Conservation (phyloP, 306 rosid species). For the Geum urbanum region DNA sequence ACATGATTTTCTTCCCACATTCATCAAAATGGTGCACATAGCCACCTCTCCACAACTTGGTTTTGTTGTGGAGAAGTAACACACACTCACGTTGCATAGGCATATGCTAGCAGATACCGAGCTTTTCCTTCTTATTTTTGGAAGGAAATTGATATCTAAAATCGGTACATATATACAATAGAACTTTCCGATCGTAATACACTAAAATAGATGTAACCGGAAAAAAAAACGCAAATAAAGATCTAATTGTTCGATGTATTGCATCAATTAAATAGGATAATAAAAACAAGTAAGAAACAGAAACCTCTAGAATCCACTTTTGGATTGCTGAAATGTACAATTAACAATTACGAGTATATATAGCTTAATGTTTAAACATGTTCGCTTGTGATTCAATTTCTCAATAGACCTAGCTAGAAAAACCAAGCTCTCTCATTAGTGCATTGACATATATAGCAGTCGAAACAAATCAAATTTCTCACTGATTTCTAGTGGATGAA, state of each 20-base stretch:
- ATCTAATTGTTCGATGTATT: too few species aligned
- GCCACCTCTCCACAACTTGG: conserved; percentile 44
- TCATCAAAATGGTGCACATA: conserved; percentile 64
- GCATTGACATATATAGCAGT: background rate
- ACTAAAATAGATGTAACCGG: too few species aligned
- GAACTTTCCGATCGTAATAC: too few species aligned
- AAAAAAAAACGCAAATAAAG: too few species aligned
- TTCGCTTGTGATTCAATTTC: too few species aligned
- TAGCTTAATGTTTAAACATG: background rate
- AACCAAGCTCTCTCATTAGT: background rate
- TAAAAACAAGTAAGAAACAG: too few species aligned
- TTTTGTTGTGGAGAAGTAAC: conserved; percentile 9
- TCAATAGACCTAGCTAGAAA: background rate
- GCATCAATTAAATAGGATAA: too few species aligned
- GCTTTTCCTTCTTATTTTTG: too few species aligned
- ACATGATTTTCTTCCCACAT: conserved; percentile 46
- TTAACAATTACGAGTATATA: background rate
- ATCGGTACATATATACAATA: too few species aligned
- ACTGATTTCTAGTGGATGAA: background rate
- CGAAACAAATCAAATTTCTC: background rate
- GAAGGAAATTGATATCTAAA: too few species aligned
- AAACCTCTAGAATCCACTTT: too few species aligned
- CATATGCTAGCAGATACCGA: background rate
- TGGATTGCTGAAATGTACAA: background rate
- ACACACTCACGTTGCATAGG: background rate